These are phyloP conservation scores for Asterella californica DNA, from an alignment of 225 moss, liverwort and hornwort genomes.

Conservation along the genomic window DNA sequence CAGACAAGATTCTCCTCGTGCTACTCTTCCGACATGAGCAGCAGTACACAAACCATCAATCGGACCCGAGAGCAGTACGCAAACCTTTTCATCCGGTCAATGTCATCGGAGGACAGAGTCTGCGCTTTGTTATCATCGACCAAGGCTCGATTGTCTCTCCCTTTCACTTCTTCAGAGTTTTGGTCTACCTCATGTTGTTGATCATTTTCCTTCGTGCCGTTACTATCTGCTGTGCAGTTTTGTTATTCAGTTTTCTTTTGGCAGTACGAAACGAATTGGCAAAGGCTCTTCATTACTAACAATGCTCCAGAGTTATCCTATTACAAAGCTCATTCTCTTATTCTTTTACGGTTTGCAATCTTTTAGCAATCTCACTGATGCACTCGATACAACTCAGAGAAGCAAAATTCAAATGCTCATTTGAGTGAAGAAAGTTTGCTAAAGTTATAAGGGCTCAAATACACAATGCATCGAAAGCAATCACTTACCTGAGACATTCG, in stretches of 20 bases:
- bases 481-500: constrained; percentile 48
- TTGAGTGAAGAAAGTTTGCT: not conserved
- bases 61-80: not conserved
- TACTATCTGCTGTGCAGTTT: constrained; percentile 33
- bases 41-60: not conserved
- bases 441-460: not conserved
- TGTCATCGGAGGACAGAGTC: constrained; percentile 84
- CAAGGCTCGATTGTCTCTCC: constrained; percentile 75
- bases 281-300: not conserved
- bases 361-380: not conserved
- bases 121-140: constrained; percentile 92
- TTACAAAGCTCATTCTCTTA: not conserved
- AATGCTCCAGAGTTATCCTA: not conserved
- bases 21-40: not conserved
- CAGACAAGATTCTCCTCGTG: not conserved
- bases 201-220: constrained; percentile 24
- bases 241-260: not conserved
- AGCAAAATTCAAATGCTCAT: not conserved
- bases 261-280: not conserved
- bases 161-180: constrained; percentile 46
- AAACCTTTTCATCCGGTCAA: constrained; percentile 87
- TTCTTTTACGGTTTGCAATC: not conserved
- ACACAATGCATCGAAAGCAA: not conserved
- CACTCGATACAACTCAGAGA: not conserved
- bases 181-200: constrained; percentile 40